phyloP scores from a whole-genome alignment of 2,329 filamentous ascomycete genomes.

The Exophiala sp. region DNA sequence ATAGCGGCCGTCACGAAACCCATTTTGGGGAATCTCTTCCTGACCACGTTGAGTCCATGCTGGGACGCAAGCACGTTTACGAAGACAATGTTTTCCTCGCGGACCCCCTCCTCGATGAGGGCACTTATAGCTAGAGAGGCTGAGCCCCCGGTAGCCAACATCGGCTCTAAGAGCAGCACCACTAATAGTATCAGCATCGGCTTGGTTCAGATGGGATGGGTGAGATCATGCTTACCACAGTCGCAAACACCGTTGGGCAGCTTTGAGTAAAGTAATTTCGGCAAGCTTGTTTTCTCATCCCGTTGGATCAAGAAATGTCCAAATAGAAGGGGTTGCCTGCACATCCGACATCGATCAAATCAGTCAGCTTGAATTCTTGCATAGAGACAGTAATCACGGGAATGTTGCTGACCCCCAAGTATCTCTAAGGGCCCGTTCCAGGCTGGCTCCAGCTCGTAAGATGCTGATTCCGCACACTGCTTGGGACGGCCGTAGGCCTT shows the following conservation, averaged over 20 bases:
- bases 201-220: too few relatives aligned
- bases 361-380: background rate
- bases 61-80: constrained; percentile 7
- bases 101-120: constrained; percentile 2
- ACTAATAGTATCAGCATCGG: background rate
- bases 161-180: constrained; percentile 10
- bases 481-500: constrained; percentile 16
- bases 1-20: constrained; percentile 8
- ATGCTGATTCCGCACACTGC: constrained; percentile 34
- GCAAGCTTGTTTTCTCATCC: constrained; percentile 32
- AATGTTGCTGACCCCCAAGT: constrained; percentile 26
- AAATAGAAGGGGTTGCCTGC: constrained; percentile 31
- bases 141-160: constrained; percentile 12
- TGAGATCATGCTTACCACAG: background rate
- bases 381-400: too few relatives aligned
- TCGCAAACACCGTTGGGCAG: constrained; percentile 27
- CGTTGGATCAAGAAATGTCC: constrained; percentile 35
- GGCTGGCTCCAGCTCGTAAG: constrained; percentile 33
- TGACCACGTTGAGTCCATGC: background rate
- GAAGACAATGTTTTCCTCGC: constrained; percentile 6
- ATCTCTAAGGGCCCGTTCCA: constrained; percentile 32
- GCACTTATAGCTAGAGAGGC: constrained; percentile 9
- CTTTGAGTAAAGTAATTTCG: constrained; percentile 33
- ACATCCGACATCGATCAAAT: background rate
- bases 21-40: constrained; percentile 7